phyloP scores from a whole-genome alignment of 225 moss, liverwort and hornwort species.

The Thuidium tamariscinum region DNA sequence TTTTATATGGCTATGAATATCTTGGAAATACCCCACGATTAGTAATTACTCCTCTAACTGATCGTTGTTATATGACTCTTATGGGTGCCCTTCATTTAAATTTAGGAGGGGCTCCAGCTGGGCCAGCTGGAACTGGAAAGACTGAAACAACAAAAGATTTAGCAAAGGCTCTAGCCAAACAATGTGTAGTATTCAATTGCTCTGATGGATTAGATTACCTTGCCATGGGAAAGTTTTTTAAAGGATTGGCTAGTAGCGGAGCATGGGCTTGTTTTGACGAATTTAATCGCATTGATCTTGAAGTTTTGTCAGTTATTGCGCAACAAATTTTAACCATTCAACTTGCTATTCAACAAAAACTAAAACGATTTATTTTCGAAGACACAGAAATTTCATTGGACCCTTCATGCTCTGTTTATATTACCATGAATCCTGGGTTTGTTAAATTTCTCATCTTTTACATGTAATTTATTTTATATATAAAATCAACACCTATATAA shows the following conservation, averaged over 20 bases:
- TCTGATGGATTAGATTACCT: conserved; percentile 81
- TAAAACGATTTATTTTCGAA: conserved; percentile 77
- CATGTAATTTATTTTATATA: not conserved
- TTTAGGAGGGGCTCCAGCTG: conserved; percentile 77
- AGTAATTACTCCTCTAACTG: conserved; percentile 80
- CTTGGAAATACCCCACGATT: conserved; percentile 77
- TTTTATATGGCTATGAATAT: conserved; percentile 80
- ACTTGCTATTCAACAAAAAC: conserved; percentile 68
- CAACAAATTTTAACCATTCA: conserved; percentile 75
- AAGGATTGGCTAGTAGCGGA: conserved; percentile 84
- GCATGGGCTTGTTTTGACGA: conserved; percentile 96
- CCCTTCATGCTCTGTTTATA: conserved; percentile 68
- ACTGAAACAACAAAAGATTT: conserved; percentile 86
- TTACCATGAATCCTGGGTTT: conserved; percentile 78
- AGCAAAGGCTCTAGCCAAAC: conserved; percentile 82
- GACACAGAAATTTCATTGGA: conserved; percentile 78
- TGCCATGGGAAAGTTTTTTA: conserved; percentile 91
- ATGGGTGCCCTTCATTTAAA: conserved; percentile 91
- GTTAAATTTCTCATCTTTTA: not conserved
- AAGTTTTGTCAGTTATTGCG: conserved; percentile 78
- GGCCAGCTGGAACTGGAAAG: conserved; percentile 81
- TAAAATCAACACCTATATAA: not conserved
- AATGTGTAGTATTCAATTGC: conserved; percentile 87
- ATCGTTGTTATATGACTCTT: conserved; percentile 90
- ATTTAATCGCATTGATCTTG: conserved; percentile 83